Evolutionary conservation across 306 rosid species (phyloP).

Genomic region (Betula pendula): DNA sequence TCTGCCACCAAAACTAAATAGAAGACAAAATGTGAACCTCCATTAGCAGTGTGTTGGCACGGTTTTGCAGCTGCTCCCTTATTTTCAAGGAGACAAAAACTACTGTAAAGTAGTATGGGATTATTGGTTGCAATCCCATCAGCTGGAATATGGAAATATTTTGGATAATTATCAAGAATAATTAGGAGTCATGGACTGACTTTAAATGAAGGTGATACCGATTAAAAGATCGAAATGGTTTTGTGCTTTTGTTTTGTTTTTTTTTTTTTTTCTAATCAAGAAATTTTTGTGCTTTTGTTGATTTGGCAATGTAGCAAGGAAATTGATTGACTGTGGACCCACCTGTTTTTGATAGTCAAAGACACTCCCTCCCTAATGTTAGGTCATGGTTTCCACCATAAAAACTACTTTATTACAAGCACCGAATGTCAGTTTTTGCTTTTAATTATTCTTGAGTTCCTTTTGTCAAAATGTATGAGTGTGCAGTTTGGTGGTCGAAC

Average conservation of each 20-base stretch:
- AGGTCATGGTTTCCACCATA: constrained; percentile 51
- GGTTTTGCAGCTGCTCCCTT: not conserved
- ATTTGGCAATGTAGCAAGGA: constrained; percentile 23
- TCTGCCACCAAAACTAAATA: constrained; percentile 33
- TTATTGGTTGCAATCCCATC: constrained; percentile 31
- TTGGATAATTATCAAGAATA: not conserved
- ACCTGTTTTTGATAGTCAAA: constrained; percentile 41
- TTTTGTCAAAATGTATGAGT: constrained; percentile 54
- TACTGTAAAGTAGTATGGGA: too few species aligned
- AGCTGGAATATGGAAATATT: constrained; percentile 20
- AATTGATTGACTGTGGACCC: constrained; percentile 45
- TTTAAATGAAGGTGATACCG: constrained; percentile 14
- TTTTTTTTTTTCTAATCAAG: too few species aligned
- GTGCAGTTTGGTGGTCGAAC: constrained; percentile 32
- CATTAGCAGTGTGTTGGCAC: constrained; percentile 23
- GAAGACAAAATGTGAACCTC: constrained; percentile 43
- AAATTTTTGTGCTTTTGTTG: constrained; percentile 36
- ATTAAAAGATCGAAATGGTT: constrained; percentile 29
- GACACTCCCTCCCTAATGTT: constrained; percentile 35
- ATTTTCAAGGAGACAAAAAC: constrained; percentile 34
- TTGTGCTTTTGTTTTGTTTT: constrained; percentile 39
- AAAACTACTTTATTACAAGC: constrained; percentile 53
- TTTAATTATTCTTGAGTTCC: constrained; percentile 35
- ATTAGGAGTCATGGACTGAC: constrained; percentile 18
- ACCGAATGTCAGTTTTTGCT: constrained; percentile 40